Evolutionary conservation across 2,329 filamentous ascomycete genomes (phyloP).

Genomic region (Penicillium sp.): DNA sequence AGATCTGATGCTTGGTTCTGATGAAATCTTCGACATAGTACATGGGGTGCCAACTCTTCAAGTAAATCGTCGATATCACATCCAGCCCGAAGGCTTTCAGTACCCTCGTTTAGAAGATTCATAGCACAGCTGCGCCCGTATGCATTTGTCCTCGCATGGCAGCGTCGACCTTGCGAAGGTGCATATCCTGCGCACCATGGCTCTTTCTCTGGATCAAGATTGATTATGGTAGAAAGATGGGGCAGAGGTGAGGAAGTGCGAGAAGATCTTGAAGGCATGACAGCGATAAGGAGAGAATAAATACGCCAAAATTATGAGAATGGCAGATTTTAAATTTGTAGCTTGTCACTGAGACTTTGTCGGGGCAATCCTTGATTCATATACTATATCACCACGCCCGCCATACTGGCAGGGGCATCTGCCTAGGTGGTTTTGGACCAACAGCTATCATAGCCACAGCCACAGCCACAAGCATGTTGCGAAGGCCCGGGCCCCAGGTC

Average conservation of each 20-base stretch:
- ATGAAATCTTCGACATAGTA: slow-evolving; percentile 26
- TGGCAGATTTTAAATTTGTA: too few species aligned
- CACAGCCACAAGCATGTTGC: too few species aligned
- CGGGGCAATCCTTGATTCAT: not conserved
- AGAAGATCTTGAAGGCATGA: slow-evolving; percentile 4
- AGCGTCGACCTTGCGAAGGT: slow-evolving; percentile 19
- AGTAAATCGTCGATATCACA: slow-evolving; percentile 17
- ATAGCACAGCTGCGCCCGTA: slow-evolving; percentile 14
- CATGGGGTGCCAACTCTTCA: slow-evolving; percentile 25
- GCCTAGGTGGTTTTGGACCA: too few species aligned
- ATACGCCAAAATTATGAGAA: not conserved
- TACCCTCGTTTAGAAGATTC: slow-evolving; percentile 20
- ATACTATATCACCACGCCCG: not conserved
- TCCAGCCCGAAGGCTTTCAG: slow-evolving; percentile 14
- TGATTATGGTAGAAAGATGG: slow-evolving; percentile 21
- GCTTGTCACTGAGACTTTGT: too few species aligned
- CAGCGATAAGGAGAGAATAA: not conserved
- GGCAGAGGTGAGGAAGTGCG: not conserved
- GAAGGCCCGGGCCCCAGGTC: not conserved
- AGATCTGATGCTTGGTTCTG: slow-evolving; percentile 23
- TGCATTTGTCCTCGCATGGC: slow-evolving; percentile 14
- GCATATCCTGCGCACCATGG: slow-evolving; percentile 24
- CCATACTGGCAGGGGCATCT: not conserved
- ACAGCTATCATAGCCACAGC: not conserved
- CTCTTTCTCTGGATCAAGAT: slow-evolving; percentile 22